A percentile compares a stretch with the other conserved stretches of the same genome.
Conservation (phyloP, 2,329 filamentous ascomycete species). For the Trichoderma simmonsii region DNA sequence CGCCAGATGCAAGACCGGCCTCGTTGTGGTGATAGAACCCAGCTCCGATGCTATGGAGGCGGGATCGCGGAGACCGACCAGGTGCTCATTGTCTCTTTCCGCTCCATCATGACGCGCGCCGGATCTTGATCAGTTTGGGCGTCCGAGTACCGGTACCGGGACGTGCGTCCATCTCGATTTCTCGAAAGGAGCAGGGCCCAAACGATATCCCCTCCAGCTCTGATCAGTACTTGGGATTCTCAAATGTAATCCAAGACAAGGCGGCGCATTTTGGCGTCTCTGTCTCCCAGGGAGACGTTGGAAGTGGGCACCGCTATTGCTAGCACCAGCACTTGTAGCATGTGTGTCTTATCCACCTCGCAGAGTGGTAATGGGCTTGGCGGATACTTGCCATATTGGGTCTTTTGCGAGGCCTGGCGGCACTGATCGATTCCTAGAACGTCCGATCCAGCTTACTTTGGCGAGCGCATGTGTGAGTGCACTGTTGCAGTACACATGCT, state of each 20-base stretch:
- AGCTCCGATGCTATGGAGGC: constrained; percentile 32
- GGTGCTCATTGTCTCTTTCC: constrained; percentile 24
- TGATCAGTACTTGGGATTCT: not conserved
- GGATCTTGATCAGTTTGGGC: not conserved
- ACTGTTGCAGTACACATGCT: not conserved
- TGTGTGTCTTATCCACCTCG: constrained; percentile 1
- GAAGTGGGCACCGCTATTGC: not conserved
- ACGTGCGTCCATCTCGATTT: not conserved
- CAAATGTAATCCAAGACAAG: not conserved
- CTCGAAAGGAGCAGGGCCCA: not conserved
- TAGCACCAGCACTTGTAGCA: not conserved
- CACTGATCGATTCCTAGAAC: constrained; percentile 7
- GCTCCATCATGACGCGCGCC: constrained; percentile 10
- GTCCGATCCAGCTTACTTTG: constrained; percentile 14
- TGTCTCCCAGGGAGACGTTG: not conserved
- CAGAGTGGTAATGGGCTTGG: not conserved
- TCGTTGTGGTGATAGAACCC: not conserved
- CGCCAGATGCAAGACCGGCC: constrained; percentile 6
- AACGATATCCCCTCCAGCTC: not conserved
- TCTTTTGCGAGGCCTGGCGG: not conserved
- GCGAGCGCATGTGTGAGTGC: not conserved
- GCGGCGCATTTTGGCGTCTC: not conserved
- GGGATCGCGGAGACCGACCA: constrained; percentile 33
- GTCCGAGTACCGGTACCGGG: not conserved
- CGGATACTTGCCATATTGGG: constrained; percentile 11